Evolutionary conservation across 805 yeast species (phyloP), one percentile per base, ranked within the genome.

Genomic region (Cephaloascus fragrans): DNA sequence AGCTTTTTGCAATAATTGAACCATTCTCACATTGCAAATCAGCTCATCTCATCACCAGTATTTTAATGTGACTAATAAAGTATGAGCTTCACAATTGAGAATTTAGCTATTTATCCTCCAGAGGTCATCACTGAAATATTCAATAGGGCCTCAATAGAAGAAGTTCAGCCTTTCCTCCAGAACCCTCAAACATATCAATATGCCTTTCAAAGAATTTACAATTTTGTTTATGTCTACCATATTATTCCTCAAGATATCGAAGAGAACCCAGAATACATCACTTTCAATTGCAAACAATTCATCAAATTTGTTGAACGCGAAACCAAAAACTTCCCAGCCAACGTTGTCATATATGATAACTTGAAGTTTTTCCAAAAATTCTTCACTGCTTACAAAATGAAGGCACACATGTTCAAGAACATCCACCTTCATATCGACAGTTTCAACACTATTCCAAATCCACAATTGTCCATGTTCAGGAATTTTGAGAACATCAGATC

Each of bases 401-500:
- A 23, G 23, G 18, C 38, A 32, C 18, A 16, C 18, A 37, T 23
- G 19, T 37, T 41, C 52, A 6, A 43, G 47, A 17, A 40, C 39
- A 29, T 45, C 46, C 9, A 44, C 51, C 10, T 49, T 48, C 12
- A 44, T 52, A 26, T 41, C 40, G n/a, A 45, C 46, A 17, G 44
- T 47, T 10, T 32, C 26, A 16, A 38, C 39, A 8, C 10, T 12
- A 8, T 23, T 6, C 28, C 28, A 6, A 23, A 23, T 23, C 12
- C 28, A 23, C 12, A 23, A 17, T 45, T 66, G 35, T 39, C 56
- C 3, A 50, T 49, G 15, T 47, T 44, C 26, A n/a, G n/a, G n/a
- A 47, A 46, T 16, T 47, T 66, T 17, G 55, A 51, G 4, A 62
- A 55, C 26, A 51, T 64, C 14, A 60, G 59, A 35, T 62, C 28